These are phyloP conservation scores for Malassezia restricta DNA, from an alignment of 1,284 basidiomycete genomes.

Conservation along the genomic window DNA sequence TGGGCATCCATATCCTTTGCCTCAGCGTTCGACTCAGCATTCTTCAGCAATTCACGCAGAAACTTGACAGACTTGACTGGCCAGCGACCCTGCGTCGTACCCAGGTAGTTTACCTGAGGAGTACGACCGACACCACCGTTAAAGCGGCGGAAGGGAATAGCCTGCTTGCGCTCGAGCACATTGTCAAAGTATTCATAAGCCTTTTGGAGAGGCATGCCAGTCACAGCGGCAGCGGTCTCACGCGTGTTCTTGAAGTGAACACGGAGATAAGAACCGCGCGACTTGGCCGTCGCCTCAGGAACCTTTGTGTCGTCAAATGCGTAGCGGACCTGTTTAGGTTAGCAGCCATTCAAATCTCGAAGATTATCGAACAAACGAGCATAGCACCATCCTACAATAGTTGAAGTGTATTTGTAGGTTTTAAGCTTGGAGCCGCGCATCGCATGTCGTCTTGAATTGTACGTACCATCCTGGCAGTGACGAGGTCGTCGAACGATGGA, in stretches of 20 bases:
- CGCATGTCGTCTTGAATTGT: not conserved
- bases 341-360: not conserved
- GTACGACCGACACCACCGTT: conserved; percentile 93
- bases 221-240: conserved; percentile 48
- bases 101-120: conserved; percentile 94
- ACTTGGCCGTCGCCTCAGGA: conserved; percentile 47
- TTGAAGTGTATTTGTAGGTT: too few relatives aligned
- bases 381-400: too few relatives aligned
- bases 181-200: conserved; percentile 88
- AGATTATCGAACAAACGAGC: too few relatives aligned
- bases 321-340: conserved; percentile 35
- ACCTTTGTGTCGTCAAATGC: conserved; percentile 45
- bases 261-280: conserved; percentile 90
- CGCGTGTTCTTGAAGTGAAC: conserved; percentile 99
- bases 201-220: conserved; percentile 86
- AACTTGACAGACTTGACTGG: conserved; percentile 98
- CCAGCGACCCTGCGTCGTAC: conserved; percentile 96
- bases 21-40: conserved; percentile 97
- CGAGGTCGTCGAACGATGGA: conserved; percentile 16
- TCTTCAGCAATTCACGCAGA: conserved; percentile 88
- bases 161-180: conserved; percentile 91
- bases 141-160: conserved; percentile 94
- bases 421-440: too few relatives aligned
- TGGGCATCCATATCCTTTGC: conserved; percentile 90
- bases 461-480: conserved; percentile 14